Evolutionary conservation across 441 rosid species (phyloP), one percentile per base, ranked within the genome.

Genomic region (Jatropha podagrica): DNA sequence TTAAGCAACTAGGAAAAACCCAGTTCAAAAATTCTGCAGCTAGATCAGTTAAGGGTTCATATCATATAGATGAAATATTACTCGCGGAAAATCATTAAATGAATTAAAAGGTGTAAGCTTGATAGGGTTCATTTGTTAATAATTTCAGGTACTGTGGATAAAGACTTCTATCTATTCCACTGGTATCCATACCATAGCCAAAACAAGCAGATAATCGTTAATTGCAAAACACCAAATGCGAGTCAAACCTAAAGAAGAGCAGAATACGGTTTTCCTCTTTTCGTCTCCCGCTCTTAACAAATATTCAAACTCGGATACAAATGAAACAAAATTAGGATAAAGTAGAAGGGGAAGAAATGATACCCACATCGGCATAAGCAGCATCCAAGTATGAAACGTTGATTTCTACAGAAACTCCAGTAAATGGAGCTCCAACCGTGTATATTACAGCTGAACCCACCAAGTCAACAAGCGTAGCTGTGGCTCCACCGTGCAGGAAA

Each of bases 401-500:
- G 79, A 95, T 91, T 81, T 92, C 97, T 2, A 92, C 94, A 0
- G 97, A 92, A 72, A 91, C 97, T 7, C 98, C 97, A 0, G 81
- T 78, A 14, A 23, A 1, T 1, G 84, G 49, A 66, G 62, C 81
- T 74, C 97, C 98, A 52, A 78, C 75, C 23, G 94, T 89, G 74
- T 14, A 78, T 14, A 91, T 81, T 15, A 76, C 97, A 72, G 97
- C 96, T 4, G 97, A 88, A 9, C 97, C 94, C 69, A 91, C 84
- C 86, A 92, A 42, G 81, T 95, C 98, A 78, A 95, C 97, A n/a
- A 95, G 83, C 3, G 94, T 86, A 3, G 94, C 97, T 3, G 97
- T 95, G 32, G 97, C 98, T 74, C 97, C 98, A 23, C 97, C 98
- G 71, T 95, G 98, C 89, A 92, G 86, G 88, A 83, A 90, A 69